Conservation (phyloP, 108 stramenopile species). For the Asterionellopsis glacialis region DNA sequence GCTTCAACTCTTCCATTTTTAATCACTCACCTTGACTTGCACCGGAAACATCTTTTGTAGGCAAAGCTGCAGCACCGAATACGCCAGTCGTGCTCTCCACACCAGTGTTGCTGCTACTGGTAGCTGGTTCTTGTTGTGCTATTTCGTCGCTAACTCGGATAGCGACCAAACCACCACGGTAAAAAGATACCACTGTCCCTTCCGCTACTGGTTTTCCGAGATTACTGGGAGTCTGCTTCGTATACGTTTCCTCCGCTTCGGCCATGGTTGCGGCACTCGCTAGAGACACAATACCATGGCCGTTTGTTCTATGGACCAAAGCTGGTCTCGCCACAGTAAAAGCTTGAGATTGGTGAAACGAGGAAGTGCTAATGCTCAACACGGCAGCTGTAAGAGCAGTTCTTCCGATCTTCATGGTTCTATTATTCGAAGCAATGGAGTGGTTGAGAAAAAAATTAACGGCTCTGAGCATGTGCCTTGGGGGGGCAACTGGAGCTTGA, state of each 20-base stretch:
- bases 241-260: conserved; percentile 14
- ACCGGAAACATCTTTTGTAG: too few species aligned
- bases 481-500: too few species aligned
- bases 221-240: background rate
- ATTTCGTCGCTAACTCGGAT: conserved; percentile 22
- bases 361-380: too few species aligned
- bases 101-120: conserved; percentile 1
- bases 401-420: too few species aligned
- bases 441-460: too few species aligned
- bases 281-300: conserved; percentile 88
- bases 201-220: conserved; percentile 14
- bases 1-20: background rate
- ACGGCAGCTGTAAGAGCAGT: too few species aligned
- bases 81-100: background rate
- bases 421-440: too few species aligned
- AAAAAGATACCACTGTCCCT: conserved; percentile 22
- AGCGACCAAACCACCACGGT: conserved; percentile 27
- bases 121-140: background rate
- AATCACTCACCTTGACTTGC: too few species aligned
- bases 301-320: conserved; percentile 41
- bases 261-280: conserved; percentile 33
- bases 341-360: too few species aligned
- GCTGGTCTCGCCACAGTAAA: too few species aligned
- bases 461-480: too few species aligned
- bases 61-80: too few species aligned